Evolutionary conservation across 305 asterid genomes (phyloP).

Genomic region (Solanum hybrid): DNA sequence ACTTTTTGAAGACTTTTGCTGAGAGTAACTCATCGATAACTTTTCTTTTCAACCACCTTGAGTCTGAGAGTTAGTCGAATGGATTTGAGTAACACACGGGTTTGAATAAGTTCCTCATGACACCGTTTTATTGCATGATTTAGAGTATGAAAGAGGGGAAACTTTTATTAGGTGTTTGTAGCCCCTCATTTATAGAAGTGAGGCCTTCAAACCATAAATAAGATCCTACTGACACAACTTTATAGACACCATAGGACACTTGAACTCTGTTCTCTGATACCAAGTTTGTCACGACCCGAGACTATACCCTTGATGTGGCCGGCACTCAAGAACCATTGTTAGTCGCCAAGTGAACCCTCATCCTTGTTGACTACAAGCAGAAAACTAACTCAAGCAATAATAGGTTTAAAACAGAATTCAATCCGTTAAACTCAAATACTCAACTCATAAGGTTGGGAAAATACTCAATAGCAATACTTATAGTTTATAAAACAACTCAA

Average conservation of each 20-base stretch:
- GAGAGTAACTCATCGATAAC: neutral
- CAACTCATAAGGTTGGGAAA: neutral
- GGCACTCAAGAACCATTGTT: neutral
- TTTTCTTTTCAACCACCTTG: neutral
- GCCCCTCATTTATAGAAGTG: neutral
- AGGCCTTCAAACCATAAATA: neutral
- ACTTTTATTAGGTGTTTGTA: neutral
- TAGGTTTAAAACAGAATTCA: neutral
- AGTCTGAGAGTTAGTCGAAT: neutral
- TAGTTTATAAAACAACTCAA: neutral
- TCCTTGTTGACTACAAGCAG: neutral
- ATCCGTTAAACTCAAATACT: neutral
- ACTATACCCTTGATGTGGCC: neutral
- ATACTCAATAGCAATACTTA: neutral
- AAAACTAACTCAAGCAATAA: neutral
- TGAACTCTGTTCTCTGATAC: neutral
- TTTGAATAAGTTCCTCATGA: neutral
- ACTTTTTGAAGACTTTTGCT: neutral
- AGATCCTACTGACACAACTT: neutral
- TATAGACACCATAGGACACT: neutral
- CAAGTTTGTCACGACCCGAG: neutral
- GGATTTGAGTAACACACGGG: neutral
- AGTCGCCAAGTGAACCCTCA: neutral
- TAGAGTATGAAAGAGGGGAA: neutral
- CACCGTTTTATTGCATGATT: neutral